These are phyloP conservation scores for Senna siamea DNA, from an alignment of 306 rosid species.

Conservation along the genomic window DNA sequence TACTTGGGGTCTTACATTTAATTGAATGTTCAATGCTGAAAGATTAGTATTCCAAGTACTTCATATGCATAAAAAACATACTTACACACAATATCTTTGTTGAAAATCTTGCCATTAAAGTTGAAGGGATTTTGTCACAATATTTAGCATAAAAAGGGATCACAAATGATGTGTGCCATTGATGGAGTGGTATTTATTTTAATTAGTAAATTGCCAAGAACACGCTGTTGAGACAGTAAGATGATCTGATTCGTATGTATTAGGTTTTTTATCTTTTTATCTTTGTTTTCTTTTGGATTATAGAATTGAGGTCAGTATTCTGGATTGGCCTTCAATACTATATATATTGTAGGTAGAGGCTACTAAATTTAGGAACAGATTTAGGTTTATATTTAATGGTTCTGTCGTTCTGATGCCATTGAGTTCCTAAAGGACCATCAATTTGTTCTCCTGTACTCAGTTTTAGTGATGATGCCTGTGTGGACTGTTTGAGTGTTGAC, in stretches of 20 bases:
- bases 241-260: too few relatives aligned
- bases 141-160: not conserved
- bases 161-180: not conserved
- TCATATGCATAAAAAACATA: not conserved
- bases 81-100: not conserved
- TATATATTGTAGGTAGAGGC: not conserved
- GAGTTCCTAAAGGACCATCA: too few relatives aligned
- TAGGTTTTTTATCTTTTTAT: too few relatives aligned
- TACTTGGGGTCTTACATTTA: not conserved
- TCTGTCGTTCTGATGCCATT: not conserved
- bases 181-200: conserved; percentile 3
- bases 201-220: not conserved
- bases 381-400: not conserved
- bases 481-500: too few relatives aligned
- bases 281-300: too few relatives aligned
- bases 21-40: conserved; percentile 9
- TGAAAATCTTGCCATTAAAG: not conserved
- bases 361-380: too few relatives aligned
- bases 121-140: too few relatives aligned
- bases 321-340: not conserved
- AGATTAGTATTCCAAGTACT: not conserved
- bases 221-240: too few relatives aligned
- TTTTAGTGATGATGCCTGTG: not conserved
- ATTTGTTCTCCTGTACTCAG: not conserved
- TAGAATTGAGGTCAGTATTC: not conserved